Evolutionary conservation across 371 early-diverging fungal genomes (phyloP).

Genomic region (Mucor racemosus): DNA sequence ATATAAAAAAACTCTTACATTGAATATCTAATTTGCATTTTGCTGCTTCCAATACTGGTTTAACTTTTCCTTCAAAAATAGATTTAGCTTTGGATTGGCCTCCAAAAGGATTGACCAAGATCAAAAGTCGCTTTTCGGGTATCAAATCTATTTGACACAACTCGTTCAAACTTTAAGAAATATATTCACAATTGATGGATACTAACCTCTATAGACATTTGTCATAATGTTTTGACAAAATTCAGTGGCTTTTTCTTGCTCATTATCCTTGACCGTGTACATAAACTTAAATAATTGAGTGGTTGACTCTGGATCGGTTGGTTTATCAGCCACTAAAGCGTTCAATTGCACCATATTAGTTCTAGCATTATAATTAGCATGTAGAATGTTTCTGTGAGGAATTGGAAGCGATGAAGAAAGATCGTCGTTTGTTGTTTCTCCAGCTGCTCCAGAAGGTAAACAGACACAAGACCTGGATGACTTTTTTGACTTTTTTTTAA

Average conservation of each 20-base stretch:
- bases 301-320: constrained; percentile 29
- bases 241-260: constrained; percentile 30
- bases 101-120: constrained; percentile 77
- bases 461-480: constrained; percentile 12
- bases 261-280: constrained; percentile 31
- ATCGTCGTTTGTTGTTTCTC: neutral
- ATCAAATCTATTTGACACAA: constrained; percentile 1
- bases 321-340: constrained; percentile 35
- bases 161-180: neutral
- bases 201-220: constrained; percentile 28
- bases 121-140: constrained; percentile 47
- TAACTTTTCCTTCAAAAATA: constrained; percentile 57
- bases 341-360: constrained; percentile 38
- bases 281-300: constrained; percentile 34
- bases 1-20: constrained; percentile 53
- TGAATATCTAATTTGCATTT: constrained; percentile 59
- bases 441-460: neutral
- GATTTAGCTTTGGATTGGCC: constrained; percentile 68
- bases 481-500: neutral
- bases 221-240: constrained; percentile 36
- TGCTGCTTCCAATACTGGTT: constrained; percentile 66
- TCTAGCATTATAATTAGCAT: constrained; percentile 20
- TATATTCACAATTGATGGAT: neutral
- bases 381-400: constrained; percentile 31
- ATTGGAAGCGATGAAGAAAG: constrained; percentile 20